These are phyloP conservation scores for Gaillardinia entomophila DNA, from an alignment of 805 yeast genomes.

Conservation along the genomic window DNA sequence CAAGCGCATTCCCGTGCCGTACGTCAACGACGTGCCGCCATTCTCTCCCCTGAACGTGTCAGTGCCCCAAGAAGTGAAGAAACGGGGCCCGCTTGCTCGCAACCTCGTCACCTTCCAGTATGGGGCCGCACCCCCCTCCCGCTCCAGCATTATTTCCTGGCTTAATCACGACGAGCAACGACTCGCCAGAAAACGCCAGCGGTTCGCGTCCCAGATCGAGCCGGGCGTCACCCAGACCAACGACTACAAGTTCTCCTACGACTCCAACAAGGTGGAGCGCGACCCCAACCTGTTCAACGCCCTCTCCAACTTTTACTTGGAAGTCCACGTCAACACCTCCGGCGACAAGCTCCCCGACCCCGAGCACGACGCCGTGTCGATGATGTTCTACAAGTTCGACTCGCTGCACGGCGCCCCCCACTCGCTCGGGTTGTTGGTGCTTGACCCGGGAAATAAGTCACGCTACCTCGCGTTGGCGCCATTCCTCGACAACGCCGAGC, in stretches of 20 bases:
- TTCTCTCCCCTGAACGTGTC: neutral
- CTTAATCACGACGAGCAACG: conserved; percentile 8
- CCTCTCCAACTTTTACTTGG: conserved; percentile 58
- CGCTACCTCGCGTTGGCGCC: neutral
- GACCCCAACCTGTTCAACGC: conserved; percentile 35
- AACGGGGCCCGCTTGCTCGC: neutral
- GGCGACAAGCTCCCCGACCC: conserved; percentile 60
- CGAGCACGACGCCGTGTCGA: conserved; percentile 45
- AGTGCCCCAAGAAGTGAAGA: too few relatives aligned
- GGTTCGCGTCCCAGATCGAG: conserved; percentile 46
- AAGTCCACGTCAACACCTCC: conserved; percentile 59
- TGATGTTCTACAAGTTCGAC: conserved; percentile 62
- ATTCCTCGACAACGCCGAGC: neutral
- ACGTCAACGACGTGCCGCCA: conserved; percentile 19
- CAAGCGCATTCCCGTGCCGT: conserved; percentile 45
- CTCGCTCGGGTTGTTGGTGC: neutral
- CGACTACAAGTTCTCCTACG: conserved; percentile 34
- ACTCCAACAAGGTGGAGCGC: conserved; percentile 23
- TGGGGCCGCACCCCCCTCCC: conserved; percentile 43
- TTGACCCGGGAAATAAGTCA: neutral
- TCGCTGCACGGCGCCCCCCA: conserved; percentile 12
- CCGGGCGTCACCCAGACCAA: conserved; percentile 36
- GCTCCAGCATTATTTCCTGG: conserved; percentile 31
- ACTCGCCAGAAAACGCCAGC: conserved; percentile 6
- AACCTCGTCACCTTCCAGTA: conserved; percentile 39